Percentiles rank a stretch among this genome's conserved stretches.
Evolutionary conservation across 352 stramenopile species (phyloP).

Genomic region (Phytophthora rubi): DNA sequence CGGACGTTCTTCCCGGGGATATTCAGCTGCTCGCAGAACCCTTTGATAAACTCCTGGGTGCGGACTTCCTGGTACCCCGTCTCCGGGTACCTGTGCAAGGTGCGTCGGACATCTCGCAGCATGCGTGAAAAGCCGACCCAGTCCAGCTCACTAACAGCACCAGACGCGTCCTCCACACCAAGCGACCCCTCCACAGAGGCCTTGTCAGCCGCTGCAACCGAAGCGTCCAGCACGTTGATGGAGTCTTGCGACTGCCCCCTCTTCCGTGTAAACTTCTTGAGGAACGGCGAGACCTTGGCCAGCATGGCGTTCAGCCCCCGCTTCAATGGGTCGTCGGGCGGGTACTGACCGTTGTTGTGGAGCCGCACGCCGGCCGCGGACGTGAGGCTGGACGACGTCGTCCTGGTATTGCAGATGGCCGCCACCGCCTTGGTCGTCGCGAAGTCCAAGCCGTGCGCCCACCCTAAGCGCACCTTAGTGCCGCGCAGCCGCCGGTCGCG

Average conservation of each 20-base stretch:
- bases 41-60: slow-evolving; percentile 87
- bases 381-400: slow-evolving; percentile 10
- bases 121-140: slow-evolving; percentile 78
- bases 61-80: slow-evolving; percentile 91
- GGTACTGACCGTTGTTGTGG: slow-evolving; percentile 49
- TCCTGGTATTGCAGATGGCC: background rate
- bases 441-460: background rate
- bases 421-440: background rate
- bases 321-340: slow-evolving; percentile 74
- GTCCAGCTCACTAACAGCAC: slow-evolving; percentile 32
- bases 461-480: slow-evolving; percentile 36
- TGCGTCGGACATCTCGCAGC: slow-evolving; percentile 79
- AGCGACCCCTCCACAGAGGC: background rate
- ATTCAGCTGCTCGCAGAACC: slow-evolving; percentile 81
- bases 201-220: slow-evolving; percentile 17
- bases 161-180: background rate
- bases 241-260: slow-evolving; percentile 20
- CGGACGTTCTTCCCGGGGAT: slow-evolving; percentile 80
- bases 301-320: slow-evolving; percentile 56
- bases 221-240: slow-evolving; percentile 16
- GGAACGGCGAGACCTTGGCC: slow-evolving; percentile 63
- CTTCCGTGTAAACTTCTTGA: slow-evolving; percentile 62
- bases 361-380: background rate
- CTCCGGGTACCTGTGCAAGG: slow-evolving; percentile 92
- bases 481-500: slow-evolving; percentile 74